These are phyloP conservation scores for Purshia tridentata DNA, from an alignment of 306 rosid genomes.

Conservation along the genomic window DNA sequence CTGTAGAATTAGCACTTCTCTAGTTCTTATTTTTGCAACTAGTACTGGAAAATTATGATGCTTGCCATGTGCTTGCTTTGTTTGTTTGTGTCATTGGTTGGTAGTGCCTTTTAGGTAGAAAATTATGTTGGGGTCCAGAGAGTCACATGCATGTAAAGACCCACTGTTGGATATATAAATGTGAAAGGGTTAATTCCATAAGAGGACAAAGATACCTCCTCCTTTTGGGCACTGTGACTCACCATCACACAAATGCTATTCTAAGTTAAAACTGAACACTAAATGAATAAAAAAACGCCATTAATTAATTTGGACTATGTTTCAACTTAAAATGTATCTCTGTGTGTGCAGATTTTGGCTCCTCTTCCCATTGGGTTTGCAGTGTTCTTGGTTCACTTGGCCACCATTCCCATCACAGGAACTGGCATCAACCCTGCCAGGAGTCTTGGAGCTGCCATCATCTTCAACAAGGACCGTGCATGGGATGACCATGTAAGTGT, in stretches of 20 bases:
- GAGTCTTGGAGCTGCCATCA: conserved; percentile 91
- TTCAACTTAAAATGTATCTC: not conserved
- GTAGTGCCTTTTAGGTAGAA: not conserved
- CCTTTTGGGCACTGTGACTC: conserved; percentile 1
- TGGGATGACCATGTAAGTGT: conserved; percentile 77
- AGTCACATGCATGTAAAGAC: not conserved
- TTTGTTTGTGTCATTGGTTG: not conserved
- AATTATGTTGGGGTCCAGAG: not conserved
- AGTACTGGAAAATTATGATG: not conserved
- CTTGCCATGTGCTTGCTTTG: conserved; percentile 17
- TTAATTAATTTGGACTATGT: not conserved
- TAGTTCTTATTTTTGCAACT: not conserved
- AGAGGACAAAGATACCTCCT: not conserved
- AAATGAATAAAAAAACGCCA: not conserved
- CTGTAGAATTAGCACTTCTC: not conserved
- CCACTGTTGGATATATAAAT: not conserved
- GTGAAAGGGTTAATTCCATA: not conserved
- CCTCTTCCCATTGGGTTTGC: conserved; percentile 97
- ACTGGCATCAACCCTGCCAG: conserved; percentile 93
- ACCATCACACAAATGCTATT: not conserved
- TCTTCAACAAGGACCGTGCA: conserved; percentile 66
- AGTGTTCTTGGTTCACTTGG: conserved; percentile 94
- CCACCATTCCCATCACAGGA: conserved; percentile 92
- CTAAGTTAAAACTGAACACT: not conserved
- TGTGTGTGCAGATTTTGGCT: conserved; percentile 65